These are phyloP conservation scores for Allium fistulosum DNA, from an alignment of 106 monocot genomes.

Conservation along the genomic window DNA sequence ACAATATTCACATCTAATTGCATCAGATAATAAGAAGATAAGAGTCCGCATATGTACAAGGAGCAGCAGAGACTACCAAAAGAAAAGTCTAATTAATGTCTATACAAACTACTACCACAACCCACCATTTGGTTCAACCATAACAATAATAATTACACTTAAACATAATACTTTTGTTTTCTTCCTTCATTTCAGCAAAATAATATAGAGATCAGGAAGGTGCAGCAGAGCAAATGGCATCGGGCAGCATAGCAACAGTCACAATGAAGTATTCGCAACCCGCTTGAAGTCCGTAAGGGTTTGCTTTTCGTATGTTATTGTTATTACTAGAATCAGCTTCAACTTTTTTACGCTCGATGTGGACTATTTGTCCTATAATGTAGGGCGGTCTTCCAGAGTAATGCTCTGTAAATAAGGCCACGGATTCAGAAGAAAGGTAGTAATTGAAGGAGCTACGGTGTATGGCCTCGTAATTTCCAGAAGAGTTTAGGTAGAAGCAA, in stretches of 20 bases:
- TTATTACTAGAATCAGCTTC: conserved; percentile 10
- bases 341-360: conserved; percentile 57
- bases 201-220: conserved; percentile 67
- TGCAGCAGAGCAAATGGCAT: conserved; percentile 41
- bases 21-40: no score
- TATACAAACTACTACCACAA: no score
- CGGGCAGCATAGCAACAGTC: conserved; percentile 92
- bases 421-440: conserved; percentile 87
- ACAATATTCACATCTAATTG: no score
- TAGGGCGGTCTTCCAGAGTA: conserved; percentile 34
- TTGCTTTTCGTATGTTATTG: conserved; percentile 16
- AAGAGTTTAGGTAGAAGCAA: conserved; percentile 65
- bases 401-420: conserved; percentile 79
- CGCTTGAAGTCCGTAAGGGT: conserved; percentile 59
- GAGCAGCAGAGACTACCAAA: no score
- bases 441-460: conserved; percentile 66
- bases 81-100: no score
- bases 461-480: conserved; percentile 76
- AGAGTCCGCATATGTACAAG: no score
- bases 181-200: conserved; percentile 73
- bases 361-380: conserved; percentile 93
- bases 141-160: no score
- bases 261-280: conserved; percentile 94
- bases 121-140: no score
- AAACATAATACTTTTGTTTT: not conserved